Percentiles rank a stretch among this genome's conserved stretches.
Evolutionary conservation across 352 stramenopile genomes (phyloP).

Genomic region (Phytophthora nicotianae): DNA sequence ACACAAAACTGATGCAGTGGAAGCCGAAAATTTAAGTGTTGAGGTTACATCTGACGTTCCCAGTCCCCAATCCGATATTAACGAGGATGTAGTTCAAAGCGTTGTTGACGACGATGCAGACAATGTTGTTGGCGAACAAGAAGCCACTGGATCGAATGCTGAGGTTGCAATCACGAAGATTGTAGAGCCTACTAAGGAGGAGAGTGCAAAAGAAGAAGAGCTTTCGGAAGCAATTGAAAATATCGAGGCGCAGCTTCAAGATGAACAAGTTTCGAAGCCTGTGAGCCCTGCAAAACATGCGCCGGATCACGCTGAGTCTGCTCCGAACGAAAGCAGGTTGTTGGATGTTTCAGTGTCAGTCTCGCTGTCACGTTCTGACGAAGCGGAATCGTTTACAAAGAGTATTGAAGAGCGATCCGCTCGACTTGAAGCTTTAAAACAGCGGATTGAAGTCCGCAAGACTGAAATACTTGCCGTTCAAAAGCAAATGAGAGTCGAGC

Average conservation of each 20-base stretch:
- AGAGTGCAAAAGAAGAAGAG: conserved; percentile 9
- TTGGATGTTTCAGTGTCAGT: conserved; percentile 16
- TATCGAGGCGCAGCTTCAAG: conserved; percentile 14
- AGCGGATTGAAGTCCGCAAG: conserved; percentile 49
- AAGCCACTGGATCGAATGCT: conserved; percentile 7
- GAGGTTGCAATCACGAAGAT: neutral
- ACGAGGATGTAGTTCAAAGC: conserved; percentile 4
- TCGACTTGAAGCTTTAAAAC: conserved; percentile 52
- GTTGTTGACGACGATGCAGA: conserved; percentile 20
- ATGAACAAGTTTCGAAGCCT: neutral
- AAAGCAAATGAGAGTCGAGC: conserved; percentile 56
- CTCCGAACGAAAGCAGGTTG: conserved; percentile 8
- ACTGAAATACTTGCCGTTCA: conserved; percentile 47
- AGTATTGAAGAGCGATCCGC: conserved; percentile 71
- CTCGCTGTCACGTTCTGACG: conserved; percentile 31
- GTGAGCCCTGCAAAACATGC: conserved; percentile 1
- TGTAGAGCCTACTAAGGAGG: neutral
- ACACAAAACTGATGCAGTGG: conserved; percentile 1
- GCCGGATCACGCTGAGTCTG: neutral
- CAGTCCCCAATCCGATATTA: conserved; percentile 6
- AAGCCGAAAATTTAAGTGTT: conserved; percentile 5
- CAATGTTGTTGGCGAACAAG: conserved; percentile 1
- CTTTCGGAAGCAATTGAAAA: conserved; percentile 23
- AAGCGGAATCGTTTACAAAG: conserved; percentile 53
- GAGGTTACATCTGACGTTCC: conserved; percentile 22